These are phyloP conservation scores for Magnusiomyces fungicola DNA, from an alignment of 1,139 yeast species.

Conservation along the genomic window DNA sequence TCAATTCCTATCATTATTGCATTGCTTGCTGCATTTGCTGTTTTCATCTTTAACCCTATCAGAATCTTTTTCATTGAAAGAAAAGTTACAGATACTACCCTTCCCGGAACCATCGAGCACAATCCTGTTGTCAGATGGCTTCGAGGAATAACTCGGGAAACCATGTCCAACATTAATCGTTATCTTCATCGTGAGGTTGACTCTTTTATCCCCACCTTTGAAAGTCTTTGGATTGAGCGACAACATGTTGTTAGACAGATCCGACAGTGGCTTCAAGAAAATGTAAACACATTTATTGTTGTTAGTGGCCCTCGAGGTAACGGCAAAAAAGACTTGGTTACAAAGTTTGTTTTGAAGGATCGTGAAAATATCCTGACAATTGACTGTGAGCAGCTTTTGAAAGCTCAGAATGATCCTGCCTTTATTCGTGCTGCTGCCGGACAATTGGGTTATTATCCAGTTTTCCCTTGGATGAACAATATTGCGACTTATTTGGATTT, in stretches of 20 bases:
- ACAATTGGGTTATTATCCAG: slow-evolving; percentile 84
- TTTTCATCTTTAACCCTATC: slow-evolving; percentile 84
- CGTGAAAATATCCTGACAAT: slow-evolving; percentile 56
- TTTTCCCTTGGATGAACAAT: slow-evolving; percentile 86
- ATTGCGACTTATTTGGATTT: slow-evolving; percentile 75
- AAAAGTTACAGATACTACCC: slow-evolving; percentile 39
- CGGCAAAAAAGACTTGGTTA: slow-evolving; percentile 77
- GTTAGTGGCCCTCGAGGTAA: slow-evolving; percentile 92
- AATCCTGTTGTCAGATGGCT: slow-evolving; percentile 7
- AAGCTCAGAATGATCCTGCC: slow-evolving; percentile 64
- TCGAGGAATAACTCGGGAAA: slow-evolving; percentile 2
- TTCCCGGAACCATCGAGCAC: slow-evolving; percentile 7
- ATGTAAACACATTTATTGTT: slow-evolving; percentile 76
- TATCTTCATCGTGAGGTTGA: slow-evolving; percentile 6
- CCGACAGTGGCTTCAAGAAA: slow-evolving; percentile 69
- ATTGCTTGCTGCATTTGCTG: slow-evolving; percentile 67
- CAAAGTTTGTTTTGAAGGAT: slow-evolving; percentile 55
- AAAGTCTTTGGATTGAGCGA: slow-evolving; percentile 64
- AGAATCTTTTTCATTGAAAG: slow-evolving; percentile 72
- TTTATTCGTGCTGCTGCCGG: slow-evolving; percentile 61
- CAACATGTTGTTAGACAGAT: slow-evolving; percentile 59
- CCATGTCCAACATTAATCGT: slow-evolving; percentile 7
- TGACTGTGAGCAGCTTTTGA: slow-evolving; percentile 71
- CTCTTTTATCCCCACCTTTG: slow-evolving; percentile 23
- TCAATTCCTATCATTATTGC: slow-evolving; percentile 63